Conservation (phyloP, 1,284 basidiomycete species). For the Tylopilus orsonianus region DNA sequence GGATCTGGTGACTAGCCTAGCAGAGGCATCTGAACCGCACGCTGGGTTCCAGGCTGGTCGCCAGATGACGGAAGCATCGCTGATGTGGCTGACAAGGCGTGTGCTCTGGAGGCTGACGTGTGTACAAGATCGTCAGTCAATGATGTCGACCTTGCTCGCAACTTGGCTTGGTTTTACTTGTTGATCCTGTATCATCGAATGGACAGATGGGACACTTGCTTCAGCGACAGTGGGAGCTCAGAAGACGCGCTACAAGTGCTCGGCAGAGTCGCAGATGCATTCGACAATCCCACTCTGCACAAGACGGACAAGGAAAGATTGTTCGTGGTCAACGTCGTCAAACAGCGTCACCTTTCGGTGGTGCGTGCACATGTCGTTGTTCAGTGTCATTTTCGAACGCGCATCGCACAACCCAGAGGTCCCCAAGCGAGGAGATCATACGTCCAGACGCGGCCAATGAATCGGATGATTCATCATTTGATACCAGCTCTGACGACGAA, state of each 20-base stretch:
- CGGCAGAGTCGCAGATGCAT: conserved; percentile 31
- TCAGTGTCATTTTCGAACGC: not conserved
- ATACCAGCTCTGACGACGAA: conserved; percentile 17
- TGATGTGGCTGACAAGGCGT: conserved; percentile 13
- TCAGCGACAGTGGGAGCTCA: not conserved
- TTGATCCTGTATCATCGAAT: not conserved
- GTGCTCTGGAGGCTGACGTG: conserved; percentile 19
- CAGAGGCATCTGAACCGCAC: no score
- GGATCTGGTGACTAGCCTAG: not conserved
- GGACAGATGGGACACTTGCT: not conserved
- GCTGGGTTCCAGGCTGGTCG: not conserved
- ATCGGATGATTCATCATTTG: conserved; percentile 14
- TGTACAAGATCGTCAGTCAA: conserved; percentile 12
- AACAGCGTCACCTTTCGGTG: conserved; percentile 17
- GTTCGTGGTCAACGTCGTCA: conserved; percentile 26
- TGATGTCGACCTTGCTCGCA: not conserved
- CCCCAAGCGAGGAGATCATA: conserved; percentile 16
- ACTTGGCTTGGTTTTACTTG: no score
- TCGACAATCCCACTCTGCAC: conserved; percentile 26
- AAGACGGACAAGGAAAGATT: conserved; percentile 21
- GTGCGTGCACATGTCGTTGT: conserved; percentile 13
- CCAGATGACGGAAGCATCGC: not conserved
- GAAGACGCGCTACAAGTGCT: conserved; percentile 27
- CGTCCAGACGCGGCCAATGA: conserved; percentile 1
- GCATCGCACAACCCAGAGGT: conserved; percentile 11